Conservation (phyloP, 257 asterid genomes). For the Nyctanthes arbortristis region DNA sequence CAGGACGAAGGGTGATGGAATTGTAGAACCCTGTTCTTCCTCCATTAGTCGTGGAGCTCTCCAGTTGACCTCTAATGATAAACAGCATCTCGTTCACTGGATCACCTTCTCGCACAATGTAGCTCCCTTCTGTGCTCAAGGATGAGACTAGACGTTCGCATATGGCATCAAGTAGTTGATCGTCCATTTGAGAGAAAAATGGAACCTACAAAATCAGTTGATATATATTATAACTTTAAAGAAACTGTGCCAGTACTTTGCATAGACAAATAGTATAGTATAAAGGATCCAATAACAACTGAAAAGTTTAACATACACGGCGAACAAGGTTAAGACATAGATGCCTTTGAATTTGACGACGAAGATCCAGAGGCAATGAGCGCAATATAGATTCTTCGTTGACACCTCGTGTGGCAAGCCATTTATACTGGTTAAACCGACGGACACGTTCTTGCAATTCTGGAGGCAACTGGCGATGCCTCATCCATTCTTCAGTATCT, state of each 20-base stretch:
- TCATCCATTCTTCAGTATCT: conserved; percentile 98
- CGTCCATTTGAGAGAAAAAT: conserved; percentile 89
- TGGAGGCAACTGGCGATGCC: conserved; percentile 91
- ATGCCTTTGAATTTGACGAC: conserved; percentile 90
- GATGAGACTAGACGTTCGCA: conserved; percentile 80
- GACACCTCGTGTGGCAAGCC: conserved; percentile 97
- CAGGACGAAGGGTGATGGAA: conserved; percentile 70
- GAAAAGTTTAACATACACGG: conserved; percentile 59
- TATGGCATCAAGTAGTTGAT: conserved; percentile 85
- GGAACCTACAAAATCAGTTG: conserved; percentile 84
- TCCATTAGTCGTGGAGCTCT: conserved; percentile 90
- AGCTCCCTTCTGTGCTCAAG: conserved; percentile 69
- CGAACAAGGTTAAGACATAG: conserved; percentile 97
- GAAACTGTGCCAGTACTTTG: background rate
- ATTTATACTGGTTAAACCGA: conserved; percentile 72
- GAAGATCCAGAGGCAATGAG: conserved; percentile 87
- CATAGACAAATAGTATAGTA: background rate
- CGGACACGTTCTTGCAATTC: conserved; percentile 91
- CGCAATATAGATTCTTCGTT: conserved; percentile 70
- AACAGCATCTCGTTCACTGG: conserved; percentile 90
- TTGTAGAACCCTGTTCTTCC: conserved; percentile 91
- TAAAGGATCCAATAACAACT: background rate
- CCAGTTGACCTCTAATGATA: conserved; percentile 82
- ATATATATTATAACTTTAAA: background rate
- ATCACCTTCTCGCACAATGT: conserved; percentile 76